Percentiles rank a stretch among this genome's conserved stretches.
These are phyloP conservation scores for Penicillium sp. DNA, from an alignment of 2,329 filamentous ascomycete genomes.

Conservation along the genomic window DNA sequence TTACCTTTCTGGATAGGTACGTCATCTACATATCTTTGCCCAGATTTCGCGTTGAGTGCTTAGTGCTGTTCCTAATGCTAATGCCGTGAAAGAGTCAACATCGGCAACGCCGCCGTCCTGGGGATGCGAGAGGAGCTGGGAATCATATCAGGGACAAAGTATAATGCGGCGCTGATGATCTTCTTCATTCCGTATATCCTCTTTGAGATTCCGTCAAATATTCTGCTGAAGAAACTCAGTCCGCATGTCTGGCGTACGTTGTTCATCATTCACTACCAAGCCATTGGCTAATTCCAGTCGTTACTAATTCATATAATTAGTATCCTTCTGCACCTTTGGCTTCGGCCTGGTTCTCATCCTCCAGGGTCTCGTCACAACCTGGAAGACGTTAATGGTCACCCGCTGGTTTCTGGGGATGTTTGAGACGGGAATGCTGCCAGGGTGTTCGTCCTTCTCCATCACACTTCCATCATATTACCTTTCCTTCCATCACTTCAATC, in stretches of 20 bases:
- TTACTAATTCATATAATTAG: conserved; percentile 13
- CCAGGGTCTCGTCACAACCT: conserved; percentile 79
- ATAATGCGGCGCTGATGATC: conserved; percentile 74
- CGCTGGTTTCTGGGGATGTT: conserved; percentile 80
- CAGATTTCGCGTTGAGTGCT: too few species aligned
- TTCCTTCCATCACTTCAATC: not conserved
- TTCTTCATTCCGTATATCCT: conserved; percentile 78
- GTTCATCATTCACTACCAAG: too few species aligned
- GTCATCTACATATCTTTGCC: not conserved
- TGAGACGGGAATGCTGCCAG: conserved; percentile 72
- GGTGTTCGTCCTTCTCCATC: conserved; percentile 52
- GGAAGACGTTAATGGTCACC: conserved; percentile 74
- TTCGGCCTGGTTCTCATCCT: conserved; percentile 77
- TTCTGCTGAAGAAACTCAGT: conserved; percentile 69
- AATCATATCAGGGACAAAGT: conserved; percentile 58
- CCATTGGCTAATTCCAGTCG: too few species aligned
- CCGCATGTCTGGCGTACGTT: conserved; percentile 67
- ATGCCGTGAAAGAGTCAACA: conserved; percentile 64
- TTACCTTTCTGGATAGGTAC: conserved; percentile 64
- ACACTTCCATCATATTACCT: not conserved
- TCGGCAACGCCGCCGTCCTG: conserved; percentile 73
- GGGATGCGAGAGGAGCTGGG: conserved; percentile 65
- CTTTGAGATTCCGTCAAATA: conserved; percentile 66
- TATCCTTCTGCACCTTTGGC: conserved; percentile 80
- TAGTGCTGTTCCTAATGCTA: not conserved